These are phyloP conservation scores for Ascochyta pisi DNA, from an alignment of 2,329 filamentous ascomycete species.

Conservation along the genomic window DNA sequence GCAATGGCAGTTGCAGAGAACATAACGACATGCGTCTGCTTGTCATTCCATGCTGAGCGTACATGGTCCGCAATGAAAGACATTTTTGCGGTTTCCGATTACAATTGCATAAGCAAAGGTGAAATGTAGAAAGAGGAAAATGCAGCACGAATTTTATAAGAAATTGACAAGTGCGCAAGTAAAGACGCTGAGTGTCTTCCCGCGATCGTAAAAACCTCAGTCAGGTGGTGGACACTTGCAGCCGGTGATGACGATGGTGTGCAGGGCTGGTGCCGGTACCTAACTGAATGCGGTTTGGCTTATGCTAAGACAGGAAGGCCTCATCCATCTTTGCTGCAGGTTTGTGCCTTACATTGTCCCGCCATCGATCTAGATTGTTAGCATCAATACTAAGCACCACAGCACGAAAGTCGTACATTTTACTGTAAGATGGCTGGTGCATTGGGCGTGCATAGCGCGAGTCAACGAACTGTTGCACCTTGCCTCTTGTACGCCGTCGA, in stretches of 20 bases:
- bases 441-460: background rate
- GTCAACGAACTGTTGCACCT: too few species aligned
- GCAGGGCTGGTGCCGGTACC: constrained; percentile 5
- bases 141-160: background rate
- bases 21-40: constrained; percentile 58
- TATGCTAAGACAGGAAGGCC: background rate
- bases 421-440: background rate
- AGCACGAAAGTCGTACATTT: background rate
- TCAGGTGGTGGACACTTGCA: constrained; percentile 17
- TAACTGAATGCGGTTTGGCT: constrained; percentile 9
- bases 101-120: constrained; percentile 9
- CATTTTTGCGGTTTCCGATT: constrained; percentile 12
- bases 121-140: background rate
- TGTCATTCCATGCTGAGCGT: constrained; percentile 40
- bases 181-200: constrained; percentile 7
- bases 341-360: constrained; percentile 3
- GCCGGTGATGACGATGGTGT: constrained; percentile 18
- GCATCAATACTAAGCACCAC: background rate
- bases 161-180: background rate
- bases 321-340: constrained; percentile 1
- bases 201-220: constrained; percentile 8
- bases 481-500: background rate
- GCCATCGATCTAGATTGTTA: constrained; percentile 14
- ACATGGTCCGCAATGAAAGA: constrained; percentile 24
- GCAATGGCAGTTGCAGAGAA: constrained; percentile 63